Evolutionary conservation across 176 grass and related monocot species (phyloP).

Genomic region (Raddia guianensis): DNA sequence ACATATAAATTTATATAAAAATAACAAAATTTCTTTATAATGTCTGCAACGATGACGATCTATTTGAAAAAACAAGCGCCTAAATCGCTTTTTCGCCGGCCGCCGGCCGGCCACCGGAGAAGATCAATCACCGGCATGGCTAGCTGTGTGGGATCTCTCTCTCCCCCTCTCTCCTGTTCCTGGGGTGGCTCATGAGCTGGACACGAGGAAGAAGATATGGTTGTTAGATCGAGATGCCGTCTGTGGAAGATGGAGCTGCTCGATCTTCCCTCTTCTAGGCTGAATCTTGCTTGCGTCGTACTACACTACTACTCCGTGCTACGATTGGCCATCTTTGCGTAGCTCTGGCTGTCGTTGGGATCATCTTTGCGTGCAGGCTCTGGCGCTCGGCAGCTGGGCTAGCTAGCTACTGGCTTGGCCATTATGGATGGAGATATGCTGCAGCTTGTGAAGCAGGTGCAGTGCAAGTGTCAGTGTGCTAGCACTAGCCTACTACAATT

Average conservation of each 20-base stretch:
- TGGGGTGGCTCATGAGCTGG: not conserved
- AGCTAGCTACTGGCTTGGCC: not conserved
- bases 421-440: not conserved
- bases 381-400: not conserved
- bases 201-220: constrained; percentile 39
- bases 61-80: no score
- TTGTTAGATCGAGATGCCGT: constrained; percentile 46
- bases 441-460: not conserved
- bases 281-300: constrained; percentile 2
- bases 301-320: not conserved
- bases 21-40: no score
- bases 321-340: not conserved
- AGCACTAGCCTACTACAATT: not conserved
- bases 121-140: not conserved
- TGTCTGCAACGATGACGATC: no score
- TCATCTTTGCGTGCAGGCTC: not conserved
- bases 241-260: constrained; percentile 33
- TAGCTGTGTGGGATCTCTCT: not conserved
- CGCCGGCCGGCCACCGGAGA: not conserved
- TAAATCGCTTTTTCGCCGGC: no score
- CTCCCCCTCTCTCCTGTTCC: not conserved
- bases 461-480: no score
- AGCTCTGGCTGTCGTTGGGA: not conserved
- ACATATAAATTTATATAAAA: no score
- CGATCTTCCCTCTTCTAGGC: not conserved